A percentile compares a stretch with the other conserved stretches of the same genome.
phyloP scores from a whole-genome alignment of 305 asterid species.

The Fraxinus albicans region DNA sequence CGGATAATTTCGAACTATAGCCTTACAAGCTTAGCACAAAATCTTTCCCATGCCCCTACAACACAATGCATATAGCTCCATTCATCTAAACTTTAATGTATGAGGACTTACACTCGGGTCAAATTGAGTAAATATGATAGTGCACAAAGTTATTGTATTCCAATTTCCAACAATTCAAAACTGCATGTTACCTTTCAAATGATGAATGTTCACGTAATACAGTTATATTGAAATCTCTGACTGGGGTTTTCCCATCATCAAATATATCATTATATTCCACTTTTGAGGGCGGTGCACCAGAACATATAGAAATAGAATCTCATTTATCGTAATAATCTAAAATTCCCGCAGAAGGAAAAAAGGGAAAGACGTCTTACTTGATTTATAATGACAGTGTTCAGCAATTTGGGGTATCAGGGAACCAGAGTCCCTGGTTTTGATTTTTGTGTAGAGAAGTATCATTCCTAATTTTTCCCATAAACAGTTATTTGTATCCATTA shows the following conservation, averaged over 20 bases:
- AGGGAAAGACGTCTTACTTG: background rate
- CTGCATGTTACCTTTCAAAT: background rate
- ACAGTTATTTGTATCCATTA: background rate
- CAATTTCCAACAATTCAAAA: background rate
- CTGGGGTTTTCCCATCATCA: background rate
- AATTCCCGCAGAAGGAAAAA: background rate
- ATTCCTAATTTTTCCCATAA: background rate
- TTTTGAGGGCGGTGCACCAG: background rate
- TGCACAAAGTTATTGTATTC: background rate
- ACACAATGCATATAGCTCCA: background rate
- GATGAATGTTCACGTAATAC: background rate
- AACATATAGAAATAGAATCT: background rate
- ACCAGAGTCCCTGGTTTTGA: background rate
- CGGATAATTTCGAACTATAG: background rate
- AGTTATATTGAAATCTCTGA: background rate
- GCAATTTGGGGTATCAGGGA: background rate
- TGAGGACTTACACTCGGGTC: background rate
- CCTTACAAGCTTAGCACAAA: background rate
- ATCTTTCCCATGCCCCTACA: background rate
- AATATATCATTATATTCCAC: background rate
- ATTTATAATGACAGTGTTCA: background rate
- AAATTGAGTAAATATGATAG: background rate
- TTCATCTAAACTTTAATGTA: background rate
- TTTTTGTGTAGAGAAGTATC: background rate
- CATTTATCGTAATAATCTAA: background rate